Percentiles rank a stretch among this genome's conserved stretches.
Evolutionary conservation across 345 rosid species (phyloP).

Genomic region (Arabidopsis thaliana): TAIR10.1 NC_003075.7:15848001-15848500

Average conservation of each 20-base stretch:
- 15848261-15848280: conserved; percentile 53
- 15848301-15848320: conserved; percentile 34
- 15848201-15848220: conserved; percentile 70
- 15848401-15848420: conserved; percentile 13
- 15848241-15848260: conserved; percentile 71
- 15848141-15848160: background rate
- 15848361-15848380: conserved; percentile 28
- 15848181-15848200: conserved; percentile 45
- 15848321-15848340: conserved; percentile 15
- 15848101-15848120: background rate
- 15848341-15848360: conserved; percentile 27
- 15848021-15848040: background rate
- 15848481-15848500: conserved; percentile 25
- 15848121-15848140: conserved; percentile 9
- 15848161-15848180: background rate
- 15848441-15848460: conserved; percentile 15
- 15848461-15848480: background rate
- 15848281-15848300: conserved; percentile 39
- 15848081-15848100: background rate
- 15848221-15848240: conserved; percentile 78
- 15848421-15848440: conserved; percentile 14
- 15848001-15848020: conserved; percentile 4
- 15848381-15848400: background rate
- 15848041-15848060: background rate
- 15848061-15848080: background rate